Base-by-base conservation (phyloP, 805 yeast genomes). In the Barnettozyma sp. region DNA sequence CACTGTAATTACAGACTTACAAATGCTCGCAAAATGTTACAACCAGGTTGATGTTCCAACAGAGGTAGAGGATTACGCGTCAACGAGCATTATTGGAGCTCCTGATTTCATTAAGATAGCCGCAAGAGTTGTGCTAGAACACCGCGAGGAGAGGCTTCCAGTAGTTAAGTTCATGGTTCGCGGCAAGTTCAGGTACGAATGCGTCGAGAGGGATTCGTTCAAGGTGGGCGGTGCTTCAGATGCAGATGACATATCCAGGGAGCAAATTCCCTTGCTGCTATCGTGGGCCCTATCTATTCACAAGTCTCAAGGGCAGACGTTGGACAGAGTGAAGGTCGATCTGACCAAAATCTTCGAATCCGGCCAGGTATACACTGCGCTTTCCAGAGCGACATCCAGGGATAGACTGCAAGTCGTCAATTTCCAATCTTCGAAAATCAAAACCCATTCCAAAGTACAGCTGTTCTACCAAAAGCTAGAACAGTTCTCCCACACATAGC, bases 201-300 rank as follows among this genome's bases (percentile, higher is more conserved):
- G 66, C 17, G 65, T 69, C 33, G 52, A 50, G 11, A 60, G 56
- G 12, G 62, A 62, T 13, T 63, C 61, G n/a, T 68, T 68, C 24
- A 24, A 30, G 8, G 62, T 23, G 26, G 63, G 60, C 10, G 68
- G 53, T 20, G 39, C n/a, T n/a, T n/a, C n/a, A n/a, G n/a, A 49
- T 4, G 46, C 44, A 16, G 44, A 46, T 13, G 44, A 41, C 12
- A 35, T 68, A 7, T 55, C 55, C 7, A 65, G 88, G 50, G 52
- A 44, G 0, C 94, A 83, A 52, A 46, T 82, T 3, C 94, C 94
- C 1, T 60, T 83, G 21, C 63, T 81, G 38, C 59, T 83, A 24
- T 77, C 92, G 17, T 83, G 92, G 92, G 87, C 94, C 0, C 56
- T 83, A 46, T 83, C 92, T 0, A 83, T 83, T 34, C 94, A 83